Evolutionary conservation across 2,329 filamentous ascomycete species (phyloP), one percentile per base, ranked within the genome.

Genomic region (Thelonectria blattea): DNA sequence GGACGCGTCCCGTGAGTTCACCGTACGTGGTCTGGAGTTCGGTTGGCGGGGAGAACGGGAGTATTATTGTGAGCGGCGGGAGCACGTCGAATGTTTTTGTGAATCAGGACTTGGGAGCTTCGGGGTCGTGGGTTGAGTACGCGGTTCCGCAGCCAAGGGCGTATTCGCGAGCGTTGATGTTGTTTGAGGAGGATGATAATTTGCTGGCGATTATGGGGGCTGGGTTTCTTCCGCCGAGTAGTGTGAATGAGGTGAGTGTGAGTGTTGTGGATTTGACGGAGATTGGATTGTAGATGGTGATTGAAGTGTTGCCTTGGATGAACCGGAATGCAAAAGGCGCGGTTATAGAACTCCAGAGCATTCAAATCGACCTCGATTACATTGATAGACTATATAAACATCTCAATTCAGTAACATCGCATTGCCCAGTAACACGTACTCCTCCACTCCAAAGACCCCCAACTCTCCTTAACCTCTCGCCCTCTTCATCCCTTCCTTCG

Each of bases 21-120:
- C 80, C 80, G 0, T 79, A 78, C 12, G 74, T 82, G 8, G 74
- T 78, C 10, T 83, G 80, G 79, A 77, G 72, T 4, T 70, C 76
- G 5, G 71, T 73, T 11, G 80, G 80, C 27, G 79, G 80, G 22
- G 61, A 62, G n/a, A 77, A 80, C 51, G 80, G 80, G 39, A 81
- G 78, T 18, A 77, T 82, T 34, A 66, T 81, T 32, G 74, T 81
- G 20, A 79, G 74, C 50, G 73, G 75, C 37, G 77, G 76, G 17
- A 74, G 74, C 47, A 69, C 72, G 61, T 69, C 68, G 18, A 73
- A 77, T 32, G 71, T 82, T 32, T 82, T 78, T 60, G 73, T 75
- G 27, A 82, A 82, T 72, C 72, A 74, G 52, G 72, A 71, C 50
- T 69, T 79, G 9, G 78, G 78, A 15, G 76, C 72, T 17, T 70